Evolutionary conservation across 345 rosid species (phyloP).

Genomic region (Corchorus capsularis): DNA sequence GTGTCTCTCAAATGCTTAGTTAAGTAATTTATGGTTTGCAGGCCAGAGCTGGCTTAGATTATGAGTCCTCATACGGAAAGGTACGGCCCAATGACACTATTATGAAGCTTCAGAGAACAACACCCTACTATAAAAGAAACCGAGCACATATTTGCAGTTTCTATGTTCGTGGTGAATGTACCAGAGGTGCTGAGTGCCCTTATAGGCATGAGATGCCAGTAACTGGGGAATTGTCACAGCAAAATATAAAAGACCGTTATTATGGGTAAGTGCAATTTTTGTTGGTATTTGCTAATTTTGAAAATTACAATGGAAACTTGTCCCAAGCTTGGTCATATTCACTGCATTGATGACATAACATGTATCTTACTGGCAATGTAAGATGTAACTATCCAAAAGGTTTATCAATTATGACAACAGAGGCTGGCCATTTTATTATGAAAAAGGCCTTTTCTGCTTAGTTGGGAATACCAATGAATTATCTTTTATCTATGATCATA

Average conservation of each 20-base stretch:
- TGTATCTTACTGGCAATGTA: background rate
- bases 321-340: background rate
- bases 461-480: background rate
- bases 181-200: constrained; percentile 95
- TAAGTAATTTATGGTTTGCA: constrained; percentile 33
- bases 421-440: background rate
- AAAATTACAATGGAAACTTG: background rate
- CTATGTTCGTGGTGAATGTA: constrained; percentile 89
- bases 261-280: constrained; percentile 63
- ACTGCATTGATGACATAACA: background rate
- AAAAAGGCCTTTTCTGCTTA: background rate
- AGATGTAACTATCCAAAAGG: background rate
- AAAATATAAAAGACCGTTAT: constrained; percentile 94
- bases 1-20: background rate
- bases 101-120: constrained; percentile 89
- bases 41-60: constrained; percentile 96
- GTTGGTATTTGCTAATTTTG: background rate
- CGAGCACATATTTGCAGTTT: constrained; percentile 98
- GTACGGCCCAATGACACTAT: constrained; percentile 85
- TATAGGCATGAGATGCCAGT: constrained; percentile 96
- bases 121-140: constrained; percentile 89
- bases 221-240: constrained; percentile 94
- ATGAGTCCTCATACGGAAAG: constrained; percentile 94
- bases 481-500: background rate
- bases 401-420: background rate